These are phyloP conservation scores for Trichoderma sp. DNA, from an alignment of 2,329 filamentous ascomycete genomes.

Conservation along the genomic window DNA sequence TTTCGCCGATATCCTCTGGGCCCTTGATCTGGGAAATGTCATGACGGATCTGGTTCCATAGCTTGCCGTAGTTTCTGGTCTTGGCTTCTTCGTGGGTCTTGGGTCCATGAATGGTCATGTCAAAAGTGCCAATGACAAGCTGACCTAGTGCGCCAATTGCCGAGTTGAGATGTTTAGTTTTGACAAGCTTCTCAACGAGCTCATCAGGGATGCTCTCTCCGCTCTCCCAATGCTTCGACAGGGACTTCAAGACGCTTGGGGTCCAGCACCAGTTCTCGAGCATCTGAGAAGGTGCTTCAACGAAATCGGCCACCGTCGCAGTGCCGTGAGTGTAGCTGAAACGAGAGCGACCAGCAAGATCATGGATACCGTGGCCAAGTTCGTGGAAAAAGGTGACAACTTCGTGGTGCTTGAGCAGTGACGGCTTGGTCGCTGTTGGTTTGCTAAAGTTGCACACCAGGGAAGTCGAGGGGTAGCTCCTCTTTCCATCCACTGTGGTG, in stretches of 20 bases:
- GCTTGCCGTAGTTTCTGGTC: constrained; percentile 62
- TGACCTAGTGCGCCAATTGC: constrained; percentile 77
- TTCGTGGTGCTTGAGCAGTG: constrained; percentile 78
- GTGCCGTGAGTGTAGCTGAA: constrained; percentile 71
- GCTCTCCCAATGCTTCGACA: constrained; percentile 74
- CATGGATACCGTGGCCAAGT: constrained; percentile 70
- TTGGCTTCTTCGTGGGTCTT: constrained; percentile 68
- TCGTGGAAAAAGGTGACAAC: constrained; percentile 83
- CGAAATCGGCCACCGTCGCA: constrained; percentile 66
- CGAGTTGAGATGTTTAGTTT: constrained; percentile 78
- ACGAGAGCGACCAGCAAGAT: constrained; percentile 62
- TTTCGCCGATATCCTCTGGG: constrained; percentile 64
- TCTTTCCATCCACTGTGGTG: constrained; percentile 64
- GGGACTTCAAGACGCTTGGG: constrained; percentile 61
- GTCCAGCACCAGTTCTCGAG: constrained; percentile 78
- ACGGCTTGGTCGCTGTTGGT: constrained; percentile 73
- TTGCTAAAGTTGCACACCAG: constrained; percentile 87
- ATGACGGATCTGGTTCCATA: constrained; percentile 72
- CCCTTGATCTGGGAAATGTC: constrained; percentile 75
- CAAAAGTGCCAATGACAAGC: constrained; percentile 78
- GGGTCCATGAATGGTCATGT: constrained; percentile 78
- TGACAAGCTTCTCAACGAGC: constrained; percentile 71
- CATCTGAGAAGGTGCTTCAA: constrained; percentile 73
- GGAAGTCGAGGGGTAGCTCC: constrained; percentile 75
- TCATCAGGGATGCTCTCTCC: constrained; percentile 72